phyloP scores from a whole-genome alignment of 2,329 filamentous ascomycete genomes.

The Bimuria novae-zelandiae region DNA sequence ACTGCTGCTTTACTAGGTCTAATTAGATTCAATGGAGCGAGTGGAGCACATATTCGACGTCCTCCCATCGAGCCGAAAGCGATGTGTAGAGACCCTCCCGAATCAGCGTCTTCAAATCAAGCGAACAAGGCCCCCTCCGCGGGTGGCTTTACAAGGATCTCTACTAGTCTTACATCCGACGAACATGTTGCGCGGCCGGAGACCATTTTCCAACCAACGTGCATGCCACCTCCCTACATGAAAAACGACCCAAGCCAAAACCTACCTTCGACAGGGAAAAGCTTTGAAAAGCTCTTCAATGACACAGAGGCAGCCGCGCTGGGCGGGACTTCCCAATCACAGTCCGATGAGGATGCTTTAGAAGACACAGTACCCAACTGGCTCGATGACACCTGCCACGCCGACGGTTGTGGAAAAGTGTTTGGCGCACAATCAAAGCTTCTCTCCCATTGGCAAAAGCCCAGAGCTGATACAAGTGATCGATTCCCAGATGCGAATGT shows the following conservation, averaged over 20 bases:
- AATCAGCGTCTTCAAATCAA: not conserved
- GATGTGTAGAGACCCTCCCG: not conserved
- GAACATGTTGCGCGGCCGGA: not conserved
- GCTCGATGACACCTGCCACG: constrained; percentile 2
- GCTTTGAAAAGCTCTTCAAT: too few relatives aligned
- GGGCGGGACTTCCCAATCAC: not conserved
- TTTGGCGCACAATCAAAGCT: not conserved
- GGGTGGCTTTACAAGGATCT: constrained; percentile 1
- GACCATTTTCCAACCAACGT: not conserved
- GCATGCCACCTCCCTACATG: constrained; percentile 1
- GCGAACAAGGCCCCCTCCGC: not conserved
- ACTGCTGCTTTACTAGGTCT: too few relatives aligned
- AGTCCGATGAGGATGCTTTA: not conserved
- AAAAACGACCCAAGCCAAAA: not conserved
- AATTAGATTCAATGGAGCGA: too few relatives aligned
- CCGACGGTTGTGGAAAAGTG: constrained; percentile 2
- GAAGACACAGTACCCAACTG: not conserved
- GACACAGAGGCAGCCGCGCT: not conserved
- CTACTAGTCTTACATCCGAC: not conserved
- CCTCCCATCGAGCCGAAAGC: not conserved
- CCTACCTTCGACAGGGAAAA: too few relatives aligned
- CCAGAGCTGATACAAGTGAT: constrained; percentile 29
- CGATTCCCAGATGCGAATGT: constrained; percentile 45
- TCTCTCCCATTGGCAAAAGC: constrained; percentile 21
- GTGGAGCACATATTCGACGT: not conserved